phyloP scores from a whole-genome alignment of 2,329 filamentous ascomycete genomes.

The Ophiocordyceps camponoti-saundersi region DNA sequence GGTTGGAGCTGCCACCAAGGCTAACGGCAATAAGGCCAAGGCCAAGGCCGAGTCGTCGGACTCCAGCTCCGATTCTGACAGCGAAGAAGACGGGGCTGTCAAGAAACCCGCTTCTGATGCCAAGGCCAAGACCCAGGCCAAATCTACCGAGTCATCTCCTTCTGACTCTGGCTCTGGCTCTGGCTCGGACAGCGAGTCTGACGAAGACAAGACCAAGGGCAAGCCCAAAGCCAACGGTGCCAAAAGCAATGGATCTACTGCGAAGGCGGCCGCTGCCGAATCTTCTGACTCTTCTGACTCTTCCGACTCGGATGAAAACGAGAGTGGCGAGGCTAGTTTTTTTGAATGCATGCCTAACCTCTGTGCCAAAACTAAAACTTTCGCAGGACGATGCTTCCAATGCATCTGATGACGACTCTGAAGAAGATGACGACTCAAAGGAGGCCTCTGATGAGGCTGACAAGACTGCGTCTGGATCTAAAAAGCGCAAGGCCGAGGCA shows the following conservation, averaged over 20 bases:
- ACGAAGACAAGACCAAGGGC: conserved; percentile 16
- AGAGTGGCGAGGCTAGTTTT: conserved; percentile 11
- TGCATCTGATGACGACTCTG: conserved; percentile 12
- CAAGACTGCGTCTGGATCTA: conserved; percentile 21
- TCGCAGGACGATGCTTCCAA: not conserved
- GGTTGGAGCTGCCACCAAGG: not conserved
- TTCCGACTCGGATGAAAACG: conserved; percentile 15
- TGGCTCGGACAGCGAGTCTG: conserved; percentile 21
- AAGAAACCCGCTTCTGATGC: conserved; percentile 5
- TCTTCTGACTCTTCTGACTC: conserved; percentile 15
- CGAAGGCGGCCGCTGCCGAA: conserved; percentile 15
- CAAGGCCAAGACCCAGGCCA: conserved; percentile 13
- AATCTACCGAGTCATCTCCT: conserved; percentile 3
- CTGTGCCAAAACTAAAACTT: conserved; percentile 4
- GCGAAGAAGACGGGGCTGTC: conserved; percentile 15
- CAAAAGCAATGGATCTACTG: conserved; percentile 11
- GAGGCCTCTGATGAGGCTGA: conserved; percentile 19
- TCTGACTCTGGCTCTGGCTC: conserved; percentile 15
- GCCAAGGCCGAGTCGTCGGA: conserved; percentile 19
- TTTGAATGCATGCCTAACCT: conserved; percentile 12
- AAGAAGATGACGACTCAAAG: conserved; percentile 13
- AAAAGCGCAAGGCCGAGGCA: conserved; percentile 32
- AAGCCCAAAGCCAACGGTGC: conserved; percentile 6
- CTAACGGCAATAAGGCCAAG: conserved; percentile 1
- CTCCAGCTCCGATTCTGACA: conserved; percentile 14